Evolutionary conservation across 164 flowering plant genomes (phyloP).

Genomic region (Vitis amurensis): DNA sequence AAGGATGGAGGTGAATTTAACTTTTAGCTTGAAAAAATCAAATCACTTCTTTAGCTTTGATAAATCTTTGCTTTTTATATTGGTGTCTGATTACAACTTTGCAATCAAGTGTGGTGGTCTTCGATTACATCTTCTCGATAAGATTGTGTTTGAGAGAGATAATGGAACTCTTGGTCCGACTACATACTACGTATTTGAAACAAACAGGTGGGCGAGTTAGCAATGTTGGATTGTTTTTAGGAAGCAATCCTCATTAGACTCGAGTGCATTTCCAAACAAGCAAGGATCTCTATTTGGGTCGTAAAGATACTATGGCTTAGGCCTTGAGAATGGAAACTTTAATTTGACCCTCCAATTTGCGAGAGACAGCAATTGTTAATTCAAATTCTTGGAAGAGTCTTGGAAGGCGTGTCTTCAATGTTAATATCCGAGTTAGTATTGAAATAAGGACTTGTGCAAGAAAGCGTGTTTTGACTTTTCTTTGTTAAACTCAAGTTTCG

Average conservation of each 20-base stretch:
- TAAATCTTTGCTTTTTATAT: neutral
- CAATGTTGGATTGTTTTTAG: slow-evolving; percentile 58
- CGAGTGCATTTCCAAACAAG: slow-evolving; percentile 67
- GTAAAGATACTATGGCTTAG: slow-evolving; percentile 80
- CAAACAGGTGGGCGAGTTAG: slow-evolving; percentile 78
- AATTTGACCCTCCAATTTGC: slow-evolving; percentile 69
- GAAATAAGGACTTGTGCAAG: neutral
- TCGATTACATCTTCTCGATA: slow-evolving; percentile 34
- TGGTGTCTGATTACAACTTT: slow-evolving; percentile 58
- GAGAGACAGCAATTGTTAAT: slow-evolving; percentile 37
- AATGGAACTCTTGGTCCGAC: slow-evolving; percentile 65
- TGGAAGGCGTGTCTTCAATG: slow-evolving; percentile 79
- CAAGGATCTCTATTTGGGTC: slow-evolving; percentile 80
- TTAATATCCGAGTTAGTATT: slow-evolving; percentile 71
- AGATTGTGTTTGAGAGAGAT: slow-evolving; percentile 49
- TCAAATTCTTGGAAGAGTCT: slow-evolving; percentile 53
- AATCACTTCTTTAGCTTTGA: neutral
- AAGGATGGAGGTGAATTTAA: no score
- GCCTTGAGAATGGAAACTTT: slow-evolving; percentile 84
- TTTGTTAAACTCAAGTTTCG: neutral
- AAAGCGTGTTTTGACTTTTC: neutral
- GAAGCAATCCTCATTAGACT: slow-evolving; percentile 35
- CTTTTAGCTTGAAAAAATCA: no score
- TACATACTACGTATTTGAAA: slow-evolving; percentile 48
- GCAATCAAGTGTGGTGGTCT: slow-evolving; percentile 84